Percentiles rank a stretch among this genome's conserved stretches.
Conservation (phyloP, 768 basidiomycete species). For the Termitomyces sp. region DNA sequence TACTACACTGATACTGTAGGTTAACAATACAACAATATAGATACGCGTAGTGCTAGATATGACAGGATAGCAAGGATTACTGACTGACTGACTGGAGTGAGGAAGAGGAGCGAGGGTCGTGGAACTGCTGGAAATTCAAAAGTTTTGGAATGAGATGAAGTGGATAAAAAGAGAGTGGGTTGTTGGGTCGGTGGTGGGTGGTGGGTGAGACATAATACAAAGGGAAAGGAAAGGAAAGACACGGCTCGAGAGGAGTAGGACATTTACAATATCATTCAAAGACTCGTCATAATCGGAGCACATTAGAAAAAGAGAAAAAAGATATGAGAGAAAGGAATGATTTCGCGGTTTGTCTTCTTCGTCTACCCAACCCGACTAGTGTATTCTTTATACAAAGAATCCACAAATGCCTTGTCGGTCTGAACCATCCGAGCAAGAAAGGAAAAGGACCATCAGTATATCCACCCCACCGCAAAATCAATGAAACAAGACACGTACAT, state of each 20-base stretch:
- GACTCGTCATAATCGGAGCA: not conserved
- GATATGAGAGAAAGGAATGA: not conserved
- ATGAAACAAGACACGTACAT: slow-evolving; percentile 33
- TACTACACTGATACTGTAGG: slow-evolving; percentile 15
- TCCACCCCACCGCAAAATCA: not conserved
- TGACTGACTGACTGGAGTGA: not conserved
- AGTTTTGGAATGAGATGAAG: not conserved
- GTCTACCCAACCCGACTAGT: slow-evolving; percentile 15
- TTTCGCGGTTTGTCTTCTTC: not conserved
- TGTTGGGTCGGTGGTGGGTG: not conserved
- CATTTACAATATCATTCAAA: not conserved
- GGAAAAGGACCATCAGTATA: not conserved
- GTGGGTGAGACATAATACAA: slow-evolving; percentile 1
- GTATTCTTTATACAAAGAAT: slow-evolving; percentile 54
- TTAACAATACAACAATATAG: slow-evolving; percentile 18
- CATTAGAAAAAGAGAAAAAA: not conserved
- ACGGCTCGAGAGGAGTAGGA: not conserved
- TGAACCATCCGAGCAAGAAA: slow-evolving; percentile 20
- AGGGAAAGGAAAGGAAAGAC: slow-evolving; percentile 4
- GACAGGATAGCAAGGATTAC: slow-evolving; percentile 6
- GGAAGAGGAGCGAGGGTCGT: not conserved
- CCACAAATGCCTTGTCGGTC: slow-evolving; percentile 65
- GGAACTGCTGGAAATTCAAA: not conserved
- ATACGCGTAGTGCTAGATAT: slow-evolving; percentile 18
- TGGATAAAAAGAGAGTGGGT: not conserved